Evolutionary conservation across 345 rosid species (phyloP), one percentile per base, ranked within the genome.

Genomic region (Acer saccharum): DNA sequence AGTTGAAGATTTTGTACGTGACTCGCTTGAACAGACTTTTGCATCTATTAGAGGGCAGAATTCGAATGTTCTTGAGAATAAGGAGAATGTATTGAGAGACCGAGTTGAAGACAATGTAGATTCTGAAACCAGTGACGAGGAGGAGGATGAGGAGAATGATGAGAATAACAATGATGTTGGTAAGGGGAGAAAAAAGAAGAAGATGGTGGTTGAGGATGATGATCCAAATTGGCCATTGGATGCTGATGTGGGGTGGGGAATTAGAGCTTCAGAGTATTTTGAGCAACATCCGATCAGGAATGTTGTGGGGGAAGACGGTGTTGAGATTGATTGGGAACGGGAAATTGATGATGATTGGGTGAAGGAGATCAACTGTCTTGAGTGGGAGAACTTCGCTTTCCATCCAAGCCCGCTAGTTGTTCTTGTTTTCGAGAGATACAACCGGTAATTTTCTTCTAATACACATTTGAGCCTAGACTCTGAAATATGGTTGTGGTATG

Each of bases 171-270:
- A 84, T n/a, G 83, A 61, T 20, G 80, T 7, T 77, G 80, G 41
- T 65, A 50, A 50, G 46, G 74, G 65, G 44, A 72, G 43, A 55
- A 77, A 68, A 69, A 79, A 73, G 77, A 81, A 82, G 80, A 83
- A 79, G 76, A 88, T 88, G 89, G 91, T 90, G 77, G 93, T 92
- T 64, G 97, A 95, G 84, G 97, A 89, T 77, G 99, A 95, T 55
- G 87, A 84, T 81, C 82, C 90, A 12, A 82, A 89, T 75, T 95
- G 99, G 98, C 99, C 97, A 6, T n/a, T 90, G 78, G 99, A 95
- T 83, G 91, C 96, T 13, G 99, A 95, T 60, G 89, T 93, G 32
- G 99, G 99, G 14, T 93, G 98, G 99, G 99, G 99, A 70, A 85
- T 90, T 8, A 85, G 93, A 79, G 97, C 98, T 54, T 95, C 97